Base-by-base conservation (phyloP, 2,329 filamentous ascomycete genomes). In the Fusarium odoratissimum region DNA sequence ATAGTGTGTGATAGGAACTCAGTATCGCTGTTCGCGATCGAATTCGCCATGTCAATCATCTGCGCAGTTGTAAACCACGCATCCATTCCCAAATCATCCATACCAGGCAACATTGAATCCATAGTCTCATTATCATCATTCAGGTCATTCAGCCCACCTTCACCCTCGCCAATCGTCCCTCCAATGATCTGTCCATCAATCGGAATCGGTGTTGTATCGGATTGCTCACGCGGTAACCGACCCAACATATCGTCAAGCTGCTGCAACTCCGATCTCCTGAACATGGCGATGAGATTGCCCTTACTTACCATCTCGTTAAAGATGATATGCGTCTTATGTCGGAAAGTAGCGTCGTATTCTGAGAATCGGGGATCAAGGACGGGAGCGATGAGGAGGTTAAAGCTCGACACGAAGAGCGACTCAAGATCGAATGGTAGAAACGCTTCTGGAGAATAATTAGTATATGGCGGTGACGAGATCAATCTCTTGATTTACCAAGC, bases 351-450 rank as follows among this genome's bases (percentile, higher is more conserved):
- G 5, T 79, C 79, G 46, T 80, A 78, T 31, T 84, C 82, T 11
- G 83, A 70, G 2, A 83, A 74, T 11, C 73, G 71, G 0, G 77
- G 67, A 46, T 85, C 82, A 17, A 85, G 75, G 52, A 79, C 73
- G 0, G 83, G 73, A 2, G 78, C 82, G 3, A 86, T 71, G 1
- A 85, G 72, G 0, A 86, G 77, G 16, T 83, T 80, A n/a, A 85
- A 78, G 3, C 81, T 83, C 0, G 85, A 84, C 0, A 84, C 80
- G 19, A 84, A 86, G 0, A 84, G 75, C 0, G 83, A 79, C 45
- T 87, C 85, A 0, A 86, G 79, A 62, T 87, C 84, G 56, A 86
- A 86, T 0, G 85, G 84, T 0, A 87, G 80, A 64, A 87, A 87
- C 0, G 82, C 84, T 75, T 87, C 85, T 87, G 17, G 19, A 0